Conservation (phyloP, 148 eudicot species). For the Bassia scoparia region DNA sequence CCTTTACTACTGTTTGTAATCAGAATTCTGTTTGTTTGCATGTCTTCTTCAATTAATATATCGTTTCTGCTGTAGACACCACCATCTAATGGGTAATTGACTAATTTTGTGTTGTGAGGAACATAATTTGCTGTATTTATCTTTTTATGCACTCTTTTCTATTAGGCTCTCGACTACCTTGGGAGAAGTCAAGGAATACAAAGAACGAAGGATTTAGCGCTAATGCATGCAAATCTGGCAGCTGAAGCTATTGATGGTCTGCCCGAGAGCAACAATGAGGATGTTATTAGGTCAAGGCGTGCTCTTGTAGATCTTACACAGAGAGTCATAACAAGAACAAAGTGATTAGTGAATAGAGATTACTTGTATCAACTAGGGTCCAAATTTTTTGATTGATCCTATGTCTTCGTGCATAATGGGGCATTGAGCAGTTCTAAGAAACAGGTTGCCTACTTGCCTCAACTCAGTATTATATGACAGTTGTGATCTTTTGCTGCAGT, state of each 20-base stretch:
- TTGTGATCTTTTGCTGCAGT: not conserved
- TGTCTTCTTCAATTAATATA: not conserved
- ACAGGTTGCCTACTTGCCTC: no score
- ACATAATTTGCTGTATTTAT: not conserved
- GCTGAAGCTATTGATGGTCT: conserved; percentile 70
- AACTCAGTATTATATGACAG: conserved; percentile 16
- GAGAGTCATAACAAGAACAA: conserved; percentile 70
- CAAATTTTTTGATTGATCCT: not conserved
- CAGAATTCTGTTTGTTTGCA: not conserved
- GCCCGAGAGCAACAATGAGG: conserved; percentile 63
- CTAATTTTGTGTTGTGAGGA: not conserved
- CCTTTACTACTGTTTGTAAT: no score
- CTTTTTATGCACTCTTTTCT: not conserved
- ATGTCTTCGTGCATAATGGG: conserved; percentile 3
- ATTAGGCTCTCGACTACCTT: conserved; percentile 83
- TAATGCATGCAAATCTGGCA: conserved; percentile 71
- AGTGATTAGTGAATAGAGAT: conserved; percentile 40
- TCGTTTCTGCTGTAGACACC: not conserved
- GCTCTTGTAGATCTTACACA: conserved; percentile 84
- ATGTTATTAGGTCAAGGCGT: conserved; percentile 70
- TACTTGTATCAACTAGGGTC: not conserved
- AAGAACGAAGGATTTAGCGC: conserved; percentile 70
- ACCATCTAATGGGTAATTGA: not conserved
- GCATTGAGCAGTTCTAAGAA: not conserved
- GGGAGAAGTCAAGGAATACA: conserved; percentile 78